phyloP scores from a whole-genome alignment of 169 alveolate species.

The Plasmodium coatneyi region DNA sequence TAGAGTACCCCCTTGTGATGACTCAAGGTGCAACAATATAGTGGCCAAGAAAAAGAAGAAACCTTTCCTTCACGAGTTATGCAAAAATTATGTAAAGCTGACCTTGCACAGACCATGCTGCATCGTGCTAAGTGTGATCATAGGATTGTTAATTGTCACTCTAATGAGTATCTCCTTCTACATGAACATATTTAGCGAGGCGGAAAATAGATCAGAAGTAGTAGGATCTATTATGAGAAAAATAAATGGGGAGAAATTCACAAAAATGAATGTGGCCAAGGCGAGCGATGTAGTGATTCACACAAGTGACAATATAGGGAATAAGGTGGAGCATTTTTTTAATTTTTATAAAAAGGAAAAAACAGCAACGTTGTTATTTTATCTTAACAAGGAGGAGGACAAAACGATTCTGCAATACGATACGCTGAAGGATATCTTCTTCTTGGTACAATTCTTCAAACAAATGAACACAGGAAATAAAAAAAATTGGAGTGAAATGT shows the following conservation, averaged over 20 bases:
- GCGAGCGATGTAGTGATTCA: constrained; percentile 12
- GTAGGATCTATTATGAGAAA: not conserved
- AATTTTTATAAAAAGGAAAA: constrained; percentile 49
- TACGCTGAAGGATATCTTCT: constrained; percentile 40
- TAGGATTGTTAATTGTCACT: constrained; percentile 10
- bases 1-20: not conserved
- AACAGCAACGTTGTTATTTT: constrained; percentile 44
- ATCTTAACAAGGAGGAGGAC: constrained; percentile 4
- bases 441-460: constrained; percentile 38
- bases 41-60: not conserved
- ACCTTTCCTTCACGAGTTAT: constrained; percentile 11
- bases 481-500: constrained; percentile 48
- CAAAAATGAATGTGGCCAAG: constrained; percentile 12
- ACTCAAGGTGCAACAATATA: not conserved
- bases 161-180: constrained; percentile 18
- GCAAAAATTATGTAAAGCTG: constrained; percentile 33
- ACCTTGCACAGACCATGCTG: constrained; percentile 1
- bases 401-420: constrained; percentile 24
- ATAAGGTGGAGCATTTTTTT: constrained; percentile 21
- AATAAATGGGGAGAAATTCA: not conserved
- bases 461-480: constrained; percentile 6
- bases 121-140: constrained; percentile 10
- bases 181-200: constrained; percentile 5
- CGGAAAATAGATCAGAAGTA: not conserved
- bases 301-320: constrained; percentile 33